Conservation (phyloP, 2,329 filamentous ascomycete genomes). For the Beauveria asiatica region DNA sequence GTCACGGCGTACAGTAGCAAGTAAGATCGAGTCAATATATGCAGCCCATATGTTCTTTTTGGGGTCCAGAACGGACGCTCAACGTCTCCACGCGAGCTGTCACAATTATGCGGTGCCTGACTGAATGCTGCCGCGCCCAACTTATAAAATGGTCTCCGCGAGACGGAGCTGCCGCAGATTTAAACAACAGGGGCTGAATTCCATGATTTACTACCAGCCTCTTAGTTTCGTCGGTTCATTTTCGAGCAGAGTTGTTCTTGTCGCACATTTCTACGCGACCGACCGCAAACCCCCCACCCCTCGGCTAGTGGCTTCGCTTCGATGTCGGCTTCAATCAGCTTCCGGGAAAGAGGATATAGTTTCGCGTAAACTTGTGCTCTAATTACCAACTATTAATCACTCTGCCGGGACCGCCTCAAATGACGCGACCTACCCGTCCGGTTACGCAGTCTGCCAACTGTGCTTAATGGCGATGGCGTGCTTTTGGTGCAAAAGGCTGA, state of each 20-base stretch:
- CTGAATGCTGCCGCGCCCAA: no score
- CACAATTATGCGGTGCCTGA: no score
- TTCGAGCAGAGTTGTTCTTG: neutral
- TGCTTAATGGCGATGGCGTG: conserved; percentile 12
- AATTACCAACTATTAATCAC: neutral
- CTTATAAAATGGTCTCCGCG: no score
- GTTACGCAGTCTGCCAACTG: conserved; percentile 1
- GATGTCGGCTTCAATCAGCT: neutral
- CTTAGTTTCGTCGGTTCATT: neutral
- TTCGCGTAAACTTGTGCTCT: neutral
- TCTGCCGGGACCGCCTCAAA: neutral
- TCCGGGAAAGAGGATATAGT: neutral
- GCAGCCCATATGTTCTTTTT: no score
- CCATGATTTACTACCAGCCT: no score
- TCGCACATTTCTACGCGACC: neutral
- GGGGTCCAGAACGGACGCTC: no score
- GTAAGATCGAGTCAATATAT: no score
- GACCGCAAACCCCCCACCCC: neutral
- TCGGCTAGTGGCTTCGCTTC: neutral
- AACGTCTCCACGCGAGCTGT: no score
- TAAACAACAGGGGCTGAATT: no score
- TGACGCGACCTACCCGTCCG: neutral
- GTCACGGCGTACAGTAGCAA: no score
- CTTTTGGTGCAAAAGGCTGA: neutral
- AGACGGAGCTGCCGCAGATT: no score